Evolutionary conservation across 441 rosid genomes (phyloP).

Genomic region (Theobroma grandiflorum): DNA sequence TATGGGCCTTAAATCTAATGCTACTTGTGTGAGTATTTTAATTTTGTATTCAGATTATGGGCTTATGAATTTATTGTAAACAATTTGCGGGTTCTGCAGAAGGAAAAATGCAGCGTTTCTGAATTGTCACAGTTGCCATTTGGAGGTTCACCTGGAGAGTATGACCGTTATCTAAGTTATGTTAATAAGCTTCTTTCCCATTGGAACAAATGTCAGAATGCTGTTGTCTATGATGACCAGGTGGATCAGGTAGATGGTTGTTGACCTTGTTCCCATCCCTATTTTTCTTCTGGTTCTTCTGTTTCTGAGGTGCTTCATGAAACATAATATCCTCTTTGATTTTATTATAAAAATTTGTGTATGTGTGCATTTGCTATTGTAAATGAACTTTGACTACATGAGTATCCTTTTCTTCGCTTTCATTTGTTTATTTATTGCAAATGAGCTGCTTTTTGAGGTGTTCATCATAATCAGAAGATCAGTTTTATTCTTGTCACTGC

Average conservation of each 20-base stretch:
- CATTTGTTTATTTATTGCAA: not conserved
- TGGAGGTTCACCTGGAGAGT: constrained; percentile 28
- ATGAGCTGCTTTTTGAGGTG: not conserved
- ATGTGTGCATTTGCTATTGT: not conserved
- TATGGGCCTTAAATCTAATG: not conserved
- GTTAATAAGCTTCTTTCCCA: constrained; percentile 28
- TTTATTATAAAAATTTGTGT: not conserved
- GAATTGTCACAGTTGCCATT: constrained; percentile 32
- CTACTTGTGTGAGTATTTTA: not conserved
- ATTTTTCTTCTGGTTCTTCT: not conserved
- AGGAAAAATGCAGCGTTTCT: constrained; percentile 14
- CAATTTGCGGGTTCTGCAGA: constrained; percentile 19
- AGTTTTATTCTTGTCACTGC: not conserved
- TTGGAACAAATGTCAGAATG: constrained; percentile 40
- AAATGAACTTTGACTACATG: not conserved
- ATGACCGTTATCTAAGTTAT: constrained; percentile 21
- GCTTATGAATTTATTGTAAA: not conserved
- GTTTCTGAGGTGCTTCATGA: not conserved
- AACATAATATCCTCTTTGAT: not conserved
- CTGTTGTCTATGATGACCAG: constrained; percentile 36
- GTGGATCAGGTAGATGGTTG: constrained; percentile 25
- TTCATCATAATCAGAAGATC: not conserved
- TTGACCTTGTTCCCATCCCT: not conserved
- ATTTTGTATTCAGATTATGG: not conserved
- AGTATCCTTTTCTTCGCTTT: not conserved